These are phyloP conservation scores for Ascochyta clinopodiicola DNA, from an alignment of 2,329 filamentous ascomycete genomes.

Conservation along the genomic window DNA sequence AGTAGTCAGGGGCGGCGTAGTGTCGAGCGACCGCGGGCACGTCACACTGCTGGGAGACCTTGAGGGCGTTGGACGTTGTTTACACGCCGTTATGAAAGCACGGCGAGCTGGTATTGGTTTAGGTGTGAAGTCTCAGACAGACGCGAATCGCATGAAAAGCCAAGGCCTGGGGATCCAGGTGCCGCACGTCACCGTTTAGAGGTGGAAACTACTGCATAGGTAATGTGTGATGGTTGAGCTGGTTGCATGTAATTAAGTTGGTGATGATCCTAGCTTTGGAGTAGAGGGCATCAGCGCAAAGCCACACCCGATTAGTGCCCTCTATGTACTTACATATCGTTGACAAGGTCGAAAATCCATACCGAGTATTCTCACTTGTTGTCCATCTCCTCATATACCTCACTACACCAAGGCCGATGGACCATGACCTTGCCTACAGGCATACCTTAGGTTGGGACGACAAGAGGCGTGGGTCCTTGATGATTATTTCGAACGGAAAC, in stretches of 20 bases:
- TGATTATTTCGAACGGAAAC: no score
- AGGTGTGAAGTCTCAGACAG: slow-evolving; percentile 70
- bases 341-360: background rate
- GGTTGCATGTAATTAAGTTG: background rate
- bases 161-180: slow-evolving; percentile 1
- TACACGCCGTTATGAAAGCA: slow-evolving; percentile 73
- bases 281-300: background rate
- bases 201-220: background rate
- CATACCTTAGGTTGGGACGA: background rate
- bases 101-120: slow-evolving; percentile 76
- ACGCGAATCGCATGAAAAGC: slow-evolving; percentile 49
- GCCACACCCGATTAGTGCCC: background rate
- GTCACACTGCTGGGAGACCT: slow-evolving; percentile 86
- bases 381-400: background rate
- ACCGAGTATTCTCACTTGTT: background rate
- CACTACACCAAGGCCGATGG: background rate
- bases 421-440: background rate
- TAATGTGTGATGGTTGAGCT: background rate
- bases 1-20: slow-evolving; percentile 73
- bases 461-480: no score
- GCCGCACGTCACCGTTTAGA: background rate
- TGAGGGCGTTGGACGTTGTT: slow-evolving; percentile 76
- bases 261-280: background rate
- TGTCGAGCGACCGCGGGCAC: slow-evolving; percentile 84
- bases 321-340: background rate